These are phyloP conservation scores for Margaritispora aquatica DNA, from an alignment of 495 filamentous ascomycete genomes.

Conservation along the genomic window DNA sequence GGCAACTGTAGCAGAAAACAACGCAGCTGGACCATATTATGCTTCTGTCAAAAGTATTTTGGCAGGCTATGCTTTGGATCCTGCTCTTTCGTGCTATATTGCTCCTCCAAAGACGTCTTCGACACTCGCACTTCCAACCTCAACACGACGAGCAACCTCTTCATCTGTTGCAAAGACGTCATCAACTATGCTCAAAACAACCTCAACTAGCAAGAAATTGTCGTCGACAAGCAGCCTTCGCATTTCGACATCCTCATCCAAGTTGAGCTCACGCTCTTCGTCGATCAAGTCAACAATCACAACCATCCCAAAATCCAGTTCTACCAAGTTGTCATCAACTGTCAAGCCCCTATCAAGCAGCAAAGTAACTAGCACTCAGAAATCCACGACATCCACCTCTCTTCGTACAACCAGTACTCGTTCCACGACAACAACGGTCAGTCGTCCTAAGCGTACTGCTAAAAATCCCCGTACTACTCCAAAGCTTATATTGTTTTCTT, in stretches of 20 bases:
- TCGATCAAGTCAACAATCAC: neutral
- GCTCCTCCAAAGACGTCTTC: neutral
- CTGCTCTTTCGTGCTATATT: neutral
- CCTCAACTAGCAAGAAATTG: neutral
- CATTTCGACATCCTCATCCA: neutral
- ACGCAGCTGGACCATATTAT: conserved; percentile 1
- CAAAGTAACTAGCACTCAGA: neutral
- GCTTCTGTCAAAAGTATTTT: conserved; percentile 2
- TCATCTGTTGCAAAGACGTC: too few relatives aligned
- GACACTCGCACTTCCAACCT: neutral
- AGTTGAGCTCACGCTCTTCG: neutral
- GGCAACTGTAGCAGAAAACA: conserved; percentile 37
- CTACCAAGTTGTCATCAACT: neutral
- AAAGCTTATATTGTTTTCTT: too few relatives aligned
- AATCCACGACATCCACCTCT: neutral
- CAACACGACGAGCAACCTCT: too few relatives aligned
- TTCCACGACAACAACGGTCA: neutral
- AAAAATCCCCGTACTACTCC: neutral
- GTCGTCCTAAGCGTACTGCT: neutral
- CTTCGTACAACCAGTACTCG: neutral
- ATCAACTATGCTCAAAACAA: neutral
- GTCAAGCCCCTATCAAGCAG: neutral
- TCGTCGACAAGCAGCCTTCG: neutral
- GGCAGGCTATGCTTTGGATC: neutral
- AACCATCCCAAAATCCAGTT: neutral